Conservation (phyloP, 805 yeast genomes). For the Candida namnaoensis region DNA sequence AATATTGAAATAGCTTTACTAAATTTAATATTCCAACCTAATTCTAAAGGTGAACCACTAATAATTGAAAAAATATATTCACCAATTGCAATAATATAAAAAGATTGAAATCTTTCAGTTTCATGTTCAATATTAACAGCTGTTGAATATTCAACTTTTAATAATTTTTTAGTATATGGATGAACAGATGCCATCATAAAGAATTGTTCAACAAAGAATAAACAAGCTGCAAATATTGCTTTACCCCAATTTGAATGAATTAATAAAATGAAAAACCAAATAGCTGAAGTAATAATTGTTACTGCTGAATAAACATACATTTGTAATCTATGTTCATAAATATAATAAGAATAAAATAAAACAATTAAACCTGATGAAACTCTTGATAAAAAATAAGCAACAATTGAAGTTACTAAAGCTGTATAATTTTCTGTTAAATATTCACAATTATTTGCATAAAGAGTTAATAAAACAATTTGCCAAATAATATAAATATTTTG, state of each 20-base stretch:
- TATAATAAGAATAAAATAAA: slow-evolving; percentile 29
- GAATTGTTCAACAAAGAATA: slow-evolving; percentile 32
- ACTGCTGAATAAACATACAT: slow-evolving; percentile 28
- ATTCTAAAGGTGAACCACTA: slow-evolving; percentile 36
- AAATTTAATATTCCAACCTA: slow-evolving; percentile 29
- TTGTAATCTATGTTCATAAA: slow-evolving; percentile 44
- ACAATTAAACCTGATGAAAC: slow-evolving; percentile 21
- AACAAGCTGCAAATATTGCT: slow-evolving; percentile 33
- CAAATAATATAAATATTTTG: slow-evolving; percentile 45
- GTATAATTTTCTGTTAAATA: slow-evolving; percentile 27
- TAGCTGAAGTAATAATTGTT: slow-evolving; percentile 22
- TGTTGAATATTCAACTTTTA: slow-evolving; percentile 39
- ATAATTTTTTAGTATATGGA: slow-evolving; percentile 34
- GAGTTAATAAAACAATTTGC: slow-evolving; percentile 39
- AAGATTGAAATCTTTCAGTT: slow-evolving; percentile 50
- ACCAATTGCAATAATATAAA: slow-evolving; percentile 57
- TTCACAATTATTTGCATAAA: slow-evolving; percentile 41
- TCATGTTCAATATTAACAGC: slow-evolving; percentile 63
- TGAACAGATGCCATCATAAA: slow-evolving; percentile 31
- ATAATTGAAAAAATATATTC: slow-evolving; percentile 50
- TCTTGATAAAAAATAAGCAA: slow-evolving; percentile 32
- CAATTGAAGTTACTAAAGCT: slow-evolving; percentile 25
- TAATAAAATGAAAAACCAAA: slow-evolving; percentile 48
- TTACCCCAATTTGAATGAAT: slow-evolving; percentile 32
- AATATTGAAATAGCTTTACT: slow-evolving; percentile 41